These are phyloP conservation scores for Diversispora epigaea DNA, from an alignment of 192 early-diverging fungal species.

Conservation along the genomic window DNA sequence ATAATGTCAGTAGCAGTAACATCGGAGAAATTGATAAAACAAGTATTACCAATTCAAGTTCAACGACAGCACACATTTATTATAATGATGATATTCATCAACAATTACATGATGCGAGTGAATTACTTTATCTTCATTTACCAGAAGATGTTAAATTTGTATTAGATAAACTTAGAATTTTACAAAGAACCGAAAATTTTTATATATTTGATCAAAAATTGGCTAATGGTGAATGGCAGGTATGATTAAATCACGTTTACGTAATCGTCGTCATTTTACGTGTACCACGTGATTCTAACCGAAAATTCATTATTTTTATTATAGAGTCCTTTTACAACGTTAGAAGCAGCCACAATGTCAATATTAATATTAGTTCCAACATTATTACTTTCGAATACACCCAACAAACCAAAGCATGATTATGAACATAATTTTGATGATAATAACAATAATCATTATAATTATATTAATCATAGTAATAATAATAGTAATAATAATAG, in stretches of 20 bases:
- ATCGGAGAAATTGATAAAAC: too few species aligned
- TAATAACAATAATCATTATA: not conserved
- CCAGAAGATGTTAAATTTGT: slow-evolving; percentile 27
- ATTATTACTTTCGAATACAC: slow-evolving; percentile 1
- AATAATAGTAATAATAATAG: too few species aligned
- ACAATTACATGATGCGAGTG: not conserved
- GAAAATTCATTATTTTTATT: too few species aligned
- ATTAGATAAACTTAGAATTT: slow-evolving; percentile 14
- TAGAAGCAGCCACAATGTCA: slow-evolving; percentile 28
- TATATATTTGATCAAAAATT: slow-evolving; percentile 17
- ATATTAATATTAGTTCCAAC: slow-evolving; percentile 27
- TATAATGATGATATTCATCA: not conserved
- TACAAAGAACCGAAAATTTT: slow-evolving; percentile 5
- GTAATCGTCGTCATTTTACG: not conserved
- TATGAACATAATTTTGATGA: not conserved
- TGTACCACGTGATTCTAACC: not conserved
- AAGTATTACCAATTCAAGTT: too few species aligned
- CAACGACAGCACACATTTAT: too few species aligned
- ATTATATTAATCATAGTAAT: not conserved
- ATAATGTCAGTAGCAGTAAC: too few species aligned
- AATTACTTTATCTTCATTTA: slow-evolving; percentile 27
- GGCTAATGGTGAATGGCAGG: slow-evolving; percentile 19
- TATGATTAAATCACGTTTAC: not conserved
- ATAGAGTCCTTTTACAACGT: slow-evolving; percentile 12
- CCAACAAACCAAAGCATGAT: not conserved